Evolutionary conservation across 495 filamentous ascomycete genomes (phyloP).

Genomic region (Filosporella fistucella): DNA sequence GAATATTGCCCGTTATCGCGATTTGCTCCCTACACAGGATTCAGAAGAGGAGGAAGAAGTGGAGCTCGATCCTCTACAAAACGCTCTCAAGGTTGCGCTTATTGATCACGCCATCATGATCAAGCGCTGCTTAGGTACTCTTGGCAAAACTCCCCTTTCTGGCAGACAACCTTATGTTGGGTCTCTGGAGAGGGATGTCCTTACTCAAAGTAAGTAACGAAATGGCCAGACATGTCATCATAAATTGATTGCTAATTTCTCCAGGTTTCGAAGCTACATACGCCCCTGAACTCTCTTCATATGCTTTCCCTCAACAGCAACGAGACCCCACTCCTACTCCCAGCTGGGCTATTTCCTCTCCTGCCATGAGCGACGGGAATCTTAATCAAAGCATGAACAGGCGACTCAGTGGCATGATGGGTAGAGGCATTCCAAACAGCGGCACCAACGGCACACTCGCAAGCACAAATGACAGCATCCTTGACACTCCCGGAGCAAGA

Average conservation of each 20-base stretch:
- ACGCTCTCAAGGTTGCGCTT: constrained; percentile 78
- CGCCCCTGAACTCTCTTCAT: constrained; percentile 54
- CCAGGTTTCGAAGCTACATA: constrained; percentile 59
- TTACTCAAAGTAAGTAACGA: constrained; percentile 34
- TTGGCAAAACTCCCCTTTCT: constrained; percentile 56
- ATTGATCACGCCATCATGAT: constrained; percentile 86
- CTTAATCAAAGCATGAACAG: no score
- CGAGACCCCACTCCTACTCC: constrained; percentile 4
- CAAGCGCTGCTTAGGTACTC: constrained; percentile 73
- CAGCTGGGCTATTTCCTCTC: constrained; percentile 6
- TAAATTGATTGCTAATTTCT: constrained; percentile 19
- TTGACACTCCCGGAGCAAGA: constrained; percentile 12
- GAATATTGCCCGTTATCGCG: constrained; percentile 71
- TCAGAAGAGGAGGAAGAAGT: constrained; percentile 36
- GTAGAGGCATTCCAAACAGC: constrained; percentile 1
- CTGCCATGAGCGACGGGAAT: constrained; percentile 1
- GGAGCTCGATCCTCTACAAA: constrained; percentile 64
- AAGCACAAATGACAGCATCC: constrained; percentile 12
- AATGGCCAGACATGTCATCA: not conserved
- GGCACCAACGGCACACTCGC: constrained; percentile 18
- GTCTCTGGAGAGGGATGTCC: constrained; percentile 30
- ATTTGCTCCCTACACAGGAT: constrained; percentile 55
- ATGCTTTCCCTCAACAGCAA: constrained; percentile 30
- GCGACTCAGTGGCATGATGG: not conserved
- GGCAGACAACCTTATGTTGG: constrained; percentile 13